Percentiles rank a stretch among this genome's conserved stretches.
phyloP scores from a whole-genome alignment of 2,329 filamentous ascomycete genomes.

The Aspergillus niger region DNA sequence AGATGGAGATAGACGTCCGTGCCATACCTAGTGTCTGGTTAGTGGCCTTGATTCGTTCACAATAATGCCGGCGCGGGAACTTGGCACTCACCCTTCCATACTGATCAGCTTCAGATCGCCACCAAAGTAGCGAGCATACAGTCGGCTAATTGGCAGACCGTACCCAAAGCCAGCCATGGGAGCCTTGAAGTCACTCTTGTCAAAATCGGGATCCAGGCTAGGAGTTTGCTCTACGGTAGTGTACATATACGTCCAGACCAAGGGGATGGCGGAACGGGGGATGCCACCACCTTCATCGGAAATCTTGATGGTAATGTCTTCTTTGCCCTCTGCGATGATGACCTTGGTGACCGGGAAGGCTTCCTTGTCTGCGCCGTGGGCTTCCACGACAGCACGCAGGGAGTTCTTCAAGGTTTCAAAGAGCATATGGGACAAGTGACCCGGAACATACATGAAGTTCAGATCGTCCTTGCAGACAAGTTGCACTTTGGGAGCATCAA shows the following conservation, averaged over 20 bases:
- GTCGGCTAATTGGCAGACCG: slow-evolving; percentile 85
- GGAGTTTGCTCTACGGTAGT: slow-evolving; percentile 97
- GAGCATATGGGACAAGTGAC: slow-evolving; percentile 98
- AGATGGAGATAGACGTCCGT: slow-evolving; percentile 98
- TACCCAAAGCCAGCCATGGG: slow-evolving; percentile 99
- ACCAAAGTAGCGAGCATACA: slow-evolving; percentile 96
- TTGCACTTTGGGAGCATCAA: slow-evolving; percentile 94
- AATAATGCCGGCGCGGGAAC: background rate
- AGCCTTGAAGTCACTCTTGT: slow-evolving; percentile 98
- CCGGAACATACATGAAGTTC: slow-evolving; percentile 99
- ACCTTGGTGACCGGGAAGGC: slow-evolving; percentile 97
- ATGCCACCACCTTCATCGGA: slow-evolving; percentile 96
- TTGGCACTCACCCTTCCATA: slow-evolving; percentile 85
- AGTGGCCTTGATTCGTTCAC: slow-evolving; percentile 2
- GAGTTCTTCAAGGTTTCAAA: slow-evolving; percentile 99
- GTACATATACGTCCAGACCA: slow-evolving; percentile 99
- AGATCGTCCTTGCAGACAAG: slow-evolving; percentile 92
- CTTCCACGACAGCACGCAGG: slow-evolving; percentile 92
- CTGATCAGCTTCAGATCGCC: slow-evolving; percentile 96
- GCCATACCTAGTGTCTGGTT: slow-evolving; percentile 68
- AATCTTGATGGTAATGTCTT: slow-evolving; percentile 99
- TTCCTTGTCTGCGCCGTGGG: slow-evolving; percentile 90
- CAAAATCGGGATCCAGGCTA: slow-evolving; percentile 92
- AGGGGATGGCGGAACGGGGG: slow-evolving; percentile 83
- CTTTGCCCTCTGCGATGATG: slow-evolving; percentile 94